These are phyloP conservation scores for Globisporangium iwayamae DNA, from an alignment of 352 stramenopile species.

Conservation along the genomic window DNA sequence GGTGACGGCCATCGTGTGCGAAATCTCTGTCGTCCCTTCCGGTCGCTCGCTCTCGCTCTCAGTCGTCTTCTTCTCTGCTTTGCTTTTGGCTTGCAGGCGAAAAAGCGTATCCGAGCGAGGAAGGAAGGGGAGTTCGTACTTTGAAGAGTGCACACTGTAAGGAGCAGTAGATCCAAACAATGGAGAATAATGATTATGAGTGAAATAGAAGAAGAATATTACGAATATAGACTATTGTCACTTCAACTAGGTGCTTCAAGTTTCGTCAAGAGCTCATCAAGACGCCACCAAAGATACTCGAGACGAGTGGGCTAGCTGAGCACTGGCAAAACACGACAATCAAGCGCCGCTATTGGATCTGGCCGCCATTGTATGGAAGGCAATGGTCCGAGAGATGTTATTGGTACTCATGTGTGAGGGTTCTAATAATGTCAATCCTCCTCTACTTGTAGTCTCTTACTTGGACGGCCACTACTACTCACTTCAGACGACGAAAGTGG, in stretches of 20 bases:
- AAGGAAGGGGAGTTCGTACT: conserved; percentile 14
- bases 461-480: not conserved
- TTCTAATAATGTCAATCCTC: not conserved
- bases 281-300: too few relatives aligned
- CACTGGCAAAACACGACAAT: too few relatives aligned
- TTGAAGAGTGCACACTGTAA: not conserved
- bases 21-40: conserved; percentile 1
- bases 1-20: conserved; percentile 14
- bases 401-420: not conserved
- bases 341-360: too few relatives aligned
- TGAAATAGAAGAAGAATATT: not conserved
- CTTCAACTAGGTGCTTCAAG: conserved; percentile 2
- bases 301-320: too few relatives aligned
- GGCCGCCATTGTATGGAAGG: too few relatives aligned
- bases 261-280: not conserved
- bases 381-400: not conserved
- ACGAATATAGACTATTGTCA: conserved; percentile 1
- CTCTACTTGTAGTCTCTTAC: not conserved
- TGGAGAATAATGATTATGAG: not conserved
- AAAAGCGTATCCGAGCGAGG: conserved; percentile 13
- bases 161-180: conserved; percentile 1
- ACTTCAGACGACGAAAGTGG: not conserved
- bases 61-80: conserved; percentile 13
- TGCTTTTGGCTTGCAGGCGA: not conserved
- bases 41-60: not conserved